A percentile compares a stretch with the other conserved stretches of the same genome.
phyloP scores from a whole-genome alignment of 2,329 filamentous ascomycete genomes.

The Epichloe glyceriae region DNA sequence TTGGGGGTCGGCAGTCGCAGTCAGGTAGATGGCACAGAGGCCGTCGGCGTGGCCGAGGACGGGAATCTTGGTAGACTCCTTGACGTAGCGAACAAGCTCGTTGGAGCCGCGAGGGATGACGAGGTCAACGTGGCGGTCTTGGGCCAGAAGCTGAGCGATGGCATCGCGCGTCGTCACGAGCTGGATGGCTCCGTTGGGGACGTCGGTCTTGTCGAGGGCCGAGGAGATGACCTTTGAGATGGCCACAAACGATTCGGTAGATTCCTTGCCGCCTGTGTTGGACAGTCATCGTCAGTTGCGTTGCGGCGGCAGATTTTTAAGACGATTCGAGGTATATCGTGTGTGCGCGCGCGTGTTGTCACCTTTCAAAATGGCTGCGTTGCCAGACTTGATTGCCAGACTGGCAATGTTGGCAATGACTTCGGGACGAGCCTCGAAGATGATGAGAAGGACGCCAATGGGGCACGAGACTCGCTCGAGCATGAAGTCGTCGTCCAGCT shows the following conservation, averaged over 20 bases:
- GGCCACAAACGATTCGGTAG: constrained; percentile 83
- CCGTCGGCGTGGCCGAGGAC: constrained; percentile 95
- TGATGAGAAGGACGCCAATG: constrained; percentile 94
- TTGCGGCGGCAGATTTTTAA: too few relatives aligned
- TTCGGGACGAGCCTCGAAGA: constrained; percentile 94
- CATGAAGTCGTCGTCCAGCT: constrained; percentile 72
- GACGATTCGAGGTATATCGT: too few relatives aligned
- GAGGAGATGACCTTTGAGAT: constrained; percentile 76
- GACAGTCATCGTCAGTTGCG: too few relatives aligned
- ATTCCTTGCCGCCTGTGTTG: constrained; percentile 73
- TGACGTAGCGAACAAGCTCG: constrained; percentile 81
- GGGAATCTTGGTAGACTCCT: constrained; percentile 81
- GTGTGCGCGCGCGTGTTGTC: neutral
- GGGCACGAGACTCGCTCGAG: constrained; percentile 85
- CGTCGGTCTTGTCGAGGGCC: constrained; percentile 57
- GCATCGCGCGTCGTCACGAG: constrained; percentile 88
- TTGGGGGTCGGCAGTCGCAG: constrained; percentile 58
- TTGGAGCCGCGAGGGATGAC: constrained; percentile 89
- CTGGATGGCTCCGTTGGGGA: constrained; percentile 80
- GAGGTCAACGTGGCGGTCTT: constrained; percentile 82
- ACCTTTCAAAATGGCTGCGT: constrained; percentile 92
- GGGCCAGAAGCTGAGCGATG: constrained; percentile 73
- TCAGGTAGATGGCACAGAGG: constrained; percentile 76
- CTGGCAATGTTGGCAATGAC: constrained; percentile 98
- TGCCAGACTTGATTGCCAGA: constrained; percentile 91